Percentiles rank a stretch among this genome's conserved stretches.
These are phyloP conservation scores for Salix suchowensis DNA, from an alignment of 345 rosid species.

Conservation along the genomic window DNA sequence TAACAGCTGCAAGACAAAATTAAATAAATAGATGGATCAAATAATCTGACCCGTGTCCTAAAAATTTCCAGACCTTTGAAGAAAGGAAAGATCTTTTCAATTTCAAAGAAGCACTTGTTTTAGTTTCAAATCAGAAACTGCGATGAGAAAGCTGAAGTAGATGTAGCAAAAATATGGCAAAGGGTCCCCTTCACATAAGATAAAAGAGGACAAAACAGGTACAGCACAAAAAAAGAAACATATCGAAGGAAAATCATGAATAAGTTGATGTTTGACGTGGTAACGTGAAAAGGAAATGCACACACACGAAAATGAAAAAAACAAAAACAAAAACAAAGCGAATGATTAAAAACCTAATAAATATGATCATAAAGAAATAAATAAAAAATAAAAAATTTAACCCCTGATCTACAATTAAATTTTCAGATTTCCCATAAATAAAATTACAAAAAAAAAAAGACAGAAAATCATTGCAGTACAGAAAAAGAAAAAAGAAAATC, in stretches of 20 bases:
- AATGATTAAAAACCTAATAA: not conserved
- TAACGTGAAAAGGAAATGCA: not conserved
- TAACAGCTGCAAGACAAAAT: not conserved
- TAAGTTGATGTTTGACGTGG: not conserved
- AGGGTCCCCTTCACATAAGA: constrained; percentile 18
- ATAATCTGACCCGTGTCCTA: not conserved
- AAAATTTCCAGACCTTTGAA: not conserved
- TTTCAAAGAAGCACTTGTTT: constrained; percentile 7
- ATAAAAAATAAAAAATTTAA: too few species aligned
- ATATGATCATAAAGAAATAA: not conserved
- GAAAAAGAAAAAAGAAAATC: not conserved
- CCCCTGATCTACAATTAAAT: not conserved
- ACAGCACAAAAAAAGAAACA: not conserved
- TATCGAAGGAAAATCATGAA: not conserved
- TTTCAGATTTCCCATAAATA: not conserved
- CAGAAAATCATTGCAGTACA: not conserved
- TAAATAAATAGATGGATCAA: not conserved
- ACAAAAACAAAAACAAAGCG: not conserved
- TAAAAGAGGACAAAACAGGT: constrained; percentile 8
- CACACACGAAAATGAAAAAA: not conserved
- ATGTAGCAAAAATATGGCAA: not conserved
- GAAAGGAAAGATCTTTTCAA: not conserved
- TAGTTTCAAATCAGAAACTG: not conserved
- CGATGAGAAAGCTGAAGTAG: constrained; percentile 3
- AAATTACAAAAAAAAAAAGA: not conserved